A percentile compares a stretch with the other conserved stretches of the same genome.
These are phyloP conservation scores for Saturnispora sanitii DNA, from an alignment of 805 yeast species.

Conservation along the genomic window DNA sequence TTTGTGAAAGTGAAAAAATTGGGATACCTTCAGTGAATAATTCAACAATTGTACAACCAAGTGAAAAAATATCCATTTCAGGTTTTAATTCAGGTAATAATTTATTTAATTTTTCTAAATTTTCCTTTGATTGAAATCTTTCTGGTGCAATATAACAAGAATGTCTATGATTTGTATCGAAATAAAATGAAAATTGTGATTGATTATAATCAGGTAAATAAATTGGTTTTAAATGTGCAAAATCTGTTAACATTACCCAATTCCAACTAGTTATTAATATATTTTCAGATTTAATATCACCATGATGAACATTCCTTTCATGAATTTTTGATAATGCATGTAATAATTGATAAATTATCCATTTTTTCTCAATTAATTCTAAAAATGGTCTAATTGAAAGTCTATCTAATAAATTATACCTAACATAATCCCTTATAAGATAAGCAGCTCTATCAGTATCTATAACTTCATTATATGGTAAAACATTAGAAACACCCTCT, in stretches of 20 bases:
- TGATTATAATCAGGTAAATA: conserved; percentile 89
- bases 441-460: conserved; percentile 93
- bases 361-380: conserved; percentile 68
- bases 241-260: conserved; percentile 76
- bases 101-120: conserved; percentile 13
- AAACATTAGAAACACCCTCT: conserved; percentile 45
- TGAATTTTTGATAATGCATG: conserved; percentile 59
- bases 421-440: conserved; percentile 69
- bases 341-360: conserved; percentile 76
- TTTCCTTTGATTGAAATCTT: conserved; percentile 42
- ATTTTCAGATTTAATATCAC: conserved; percentile 89
- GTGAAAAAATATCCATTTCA: conserved; percentile 73
- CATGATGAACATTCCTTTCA: conserved; percentile 55
- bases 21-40: conserved; percentile 80
- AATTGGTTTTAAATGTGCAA: conserved; percentile 77
- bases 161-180: conserved; percentile 81
- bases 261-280: conserved; percentile 80
- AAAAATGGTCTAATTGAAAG: conserved; percentile 81
- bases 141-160: conserved; percentile 93
- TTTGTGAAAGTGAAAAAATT: conserved; percentile 74
- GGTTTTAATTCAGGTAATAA: conserved; percentile 32
- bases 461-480: conserved; percentile 63
- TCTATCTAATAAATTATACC: conserved; percentile 78
- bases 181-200: conserved; percentile 81
- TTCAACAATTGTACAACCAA: conserved; percentile 88